phyloP scores from a whole-genome alignment of 345 rosid species.

The Arabis alpina region DNA sequence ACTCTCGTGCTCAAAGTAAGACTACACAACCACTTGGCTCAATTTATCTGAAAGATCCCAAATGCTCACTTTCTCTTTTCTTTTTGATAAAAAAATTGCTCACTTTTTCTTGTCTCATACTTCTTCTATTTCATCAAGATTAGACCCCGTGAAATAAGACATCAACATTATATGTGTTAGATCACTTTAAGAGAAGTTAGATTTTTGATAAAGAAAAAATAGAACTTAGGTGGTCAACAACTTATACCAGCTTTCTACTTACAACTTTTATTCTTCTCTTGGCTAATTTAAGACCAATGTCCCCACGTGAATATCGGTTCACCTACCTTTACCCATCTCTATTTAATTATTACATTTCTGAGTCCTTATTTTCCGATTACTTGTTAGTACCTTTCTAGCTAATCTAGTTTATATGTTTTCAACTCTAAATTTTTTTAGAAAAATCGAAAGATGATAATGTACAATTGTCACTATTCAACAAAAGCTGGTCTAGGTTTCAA shows the following conservation, averaged over 20 bases:
- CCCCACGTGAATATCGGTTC: constrained; percentile 34
- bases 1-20: constrained; percentile 10
- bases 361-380: constrained; percentile 15
- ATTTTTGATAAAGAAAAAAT: background rate
- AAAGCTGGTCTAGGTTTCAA: too few species aligned
- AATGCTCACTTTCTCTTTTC: background rate
- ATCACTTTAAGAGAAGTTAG: background rate
- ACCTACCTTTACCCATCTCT: constrained; percentile 32
- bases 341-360: constrained; percentile 7
- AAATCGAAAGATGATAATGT: too few species aligned
- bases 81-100: too few species aligned
- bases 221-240: constrained; percentile 29
- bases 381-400: background rate
- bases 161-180: background rate
- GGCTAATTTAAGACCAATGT: constrained; percentile 25
- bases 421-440: too few species aligned
- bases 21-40: background rate
- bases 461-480: too few species aligned
- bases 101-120: background rate
- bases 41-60: background rate
- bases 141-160: background rate
- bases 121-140: background rate
- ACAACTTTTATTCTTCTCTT: constrained; percentile 14
- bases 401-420: background rate
- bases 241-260: constrained; percentile 29